A percentile compares a stretch with the other conserved stretches of the same genome.
phyloP scores from a whole-genome alignment of 192 early-diverging fungal genomes.

The Mortierella alpina region DNA sequence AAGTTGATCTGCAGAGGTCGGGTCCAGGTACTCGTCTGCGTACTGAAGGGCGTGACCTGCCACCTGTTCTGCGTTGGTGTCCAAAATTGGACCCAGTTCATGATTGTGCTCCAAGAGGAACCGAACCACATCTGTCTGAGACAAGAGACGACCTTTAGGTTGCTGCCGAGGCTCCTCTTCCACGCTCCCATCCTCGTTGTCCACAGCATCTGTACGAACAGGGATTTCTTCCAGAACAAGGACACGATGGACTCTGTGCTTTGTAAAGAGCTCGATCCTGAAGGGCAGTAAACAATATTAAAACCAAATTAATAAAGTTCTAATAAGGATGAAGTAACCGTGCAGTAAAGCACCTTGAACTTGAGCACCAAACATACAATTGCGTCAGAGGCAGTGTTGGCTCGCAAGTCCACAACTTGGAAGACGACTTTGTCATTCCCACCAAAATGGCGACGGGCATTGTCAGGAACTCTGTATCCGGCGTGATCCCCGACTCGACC shows the following conservation, averaged over 20 bases:
- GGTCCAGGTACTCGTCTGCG: slow-evolving; percentile 23
- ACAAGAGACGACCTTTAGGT: slow-evolving; percentile 51
- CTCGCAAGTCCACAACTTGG: slow-evolving; percentile 50
- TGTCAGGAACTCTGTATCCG: slow-evolving; percentile 28
- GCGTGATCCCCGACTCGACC: slow-evolving; percentile 12
- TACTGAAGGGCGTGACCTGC: slow-evolving; percentile 34
- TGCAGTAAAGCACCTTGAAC: no score
- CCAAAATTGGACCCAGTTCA: slow-evolving; percentile 60
- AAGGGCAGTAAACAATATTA: no score
- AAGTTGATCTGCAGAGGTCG: slow-evolving; percentile 1
- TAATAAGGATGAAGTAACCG: no score
- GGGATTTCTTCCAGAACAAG: slow-evolving; percentile 55
- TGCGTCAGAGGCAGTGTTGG: slow-evolving; percentile 33
- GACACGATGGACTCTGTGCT: slow-evolving; percentile 58
- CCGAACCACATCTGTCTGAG: slow-evolving; percentile 65
- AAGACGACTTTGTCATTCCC: slow-evolving; percentile 49
- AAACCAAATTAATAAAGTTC: background rate
- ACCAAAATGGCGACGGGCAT: slow-evolving; percentile 52
- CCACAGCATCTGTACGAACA: slow-evolving; percentile 13
- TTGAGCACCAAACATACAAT: slow-evolving; percentile 15
- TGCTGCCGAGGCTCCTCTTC: slow-evolving; percentile 27
- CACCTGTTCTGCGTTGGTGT: slow-evolving; percentile 33
- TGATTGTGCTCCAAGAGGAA: slow-evolving; percentile 65
- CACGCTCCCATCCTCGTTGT: slow-evolving; percentile 21
- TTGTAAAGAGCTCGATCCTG: slow-evolving; percentile 53